These are phyloP conservation scores for Paramecium sonneborni DNA, from an alignment of 73 alveolate genomes.

Conservation along the genomic window DNA sequence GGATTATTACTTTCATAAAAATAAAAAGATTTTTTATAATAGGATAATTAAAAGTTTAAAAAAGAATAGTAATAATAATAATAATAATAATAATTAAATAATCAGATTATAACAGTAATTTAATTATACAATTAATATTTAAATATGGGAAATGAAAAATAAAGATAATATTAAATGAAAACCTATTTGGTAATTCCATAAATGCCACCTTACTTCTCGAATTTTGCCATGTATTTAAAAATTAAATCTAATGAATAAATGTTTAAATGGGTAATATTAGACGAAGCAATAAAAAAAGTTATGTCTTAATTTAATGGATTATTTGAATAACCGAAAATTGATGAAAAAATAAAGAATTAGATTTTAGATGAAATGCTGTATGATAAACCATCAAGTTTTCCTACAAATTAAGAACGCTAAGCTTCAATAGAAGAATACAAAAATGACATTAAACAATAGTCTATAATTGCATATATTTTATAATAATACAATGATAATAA, in stretches of 20 bases:
- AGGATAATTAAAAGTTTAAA: constrained; percentile 5
- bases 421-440: background rate
- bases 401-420: background rate
- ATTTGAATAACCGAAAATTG: background rate
- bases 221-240: background rate
- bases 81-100: background rate
- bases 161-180: background rate
- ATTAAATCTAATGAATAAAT: background rate
- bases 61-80: constrained; percentile 18
- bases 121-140: background rate
- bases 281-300: constrained; percentile 32
- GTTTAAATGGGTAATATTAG: constrained; percentile 41
- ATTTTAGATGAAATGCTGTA: background rate
- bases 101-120: background rate
- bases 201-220: background rate
- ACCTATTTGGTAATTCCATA: background rate
- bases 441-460: background rate
- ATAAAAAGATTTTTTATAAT: background rate
- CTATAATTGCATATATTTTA: background rate
- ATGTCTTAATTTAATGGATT: background rate
- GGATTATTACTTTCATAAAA: background rate
- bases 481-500: background rate
- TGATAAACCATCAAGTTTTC: background rate
- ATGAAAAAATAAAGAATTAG: background rate
- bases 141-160: constrained; percentile 1